Conservation (phyloP, 164 flowering plant genomes). For the Nymphaea colorata region DNA sequence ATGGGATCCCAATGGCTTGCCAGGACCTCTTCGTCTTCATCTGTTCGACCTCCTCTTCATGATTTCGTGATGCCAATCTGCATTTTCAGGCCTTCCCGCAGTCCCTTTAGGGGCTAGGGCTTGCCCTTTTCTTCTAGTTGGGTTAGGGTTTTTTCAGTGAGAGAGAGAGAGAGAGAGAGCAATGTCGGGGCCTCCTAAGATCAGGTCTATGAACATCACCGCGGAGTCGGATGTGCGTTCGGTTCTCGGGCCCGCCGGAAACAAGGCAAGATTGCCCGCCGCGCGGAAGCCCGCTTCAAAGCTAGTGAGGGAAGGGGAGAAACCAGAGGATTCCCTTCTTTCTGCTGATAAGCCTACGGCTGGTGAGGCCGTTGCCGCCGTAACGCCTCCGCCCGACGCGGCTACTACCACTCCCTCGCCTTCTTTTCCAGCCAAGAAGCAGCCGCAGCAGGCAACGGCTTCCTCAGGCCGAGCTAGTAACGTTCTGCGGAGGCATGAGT, state of each 20-base stretch:
- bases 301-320: constrained; percentile 33
- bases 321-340: constrained; percentile 7
- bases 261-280: constrained; percentile 31
- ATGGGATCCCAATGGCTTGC: no score
- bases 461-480: constrained; percentile 12
- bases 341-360: neutral
- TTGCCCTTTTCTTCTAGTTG: neutral
- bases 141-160: neutral
- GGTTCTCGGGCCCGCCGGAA: constrained; percentile 46
- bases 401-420: no score
- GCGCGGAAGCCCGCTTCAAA: constrained; percentile 34
- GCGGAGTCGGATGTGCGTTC: constrained; percentile 52
- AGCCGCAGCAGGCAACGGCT: constrained; percentile 8
- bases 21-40: neutral
- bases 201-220: constrained; percentile 45
- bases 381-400: constrained; percentile 7
- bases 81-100: neutral
- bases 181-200: constrained; percentile 59
- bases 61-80: neutral
- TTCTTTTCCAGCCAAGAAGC: constrained; percentile 4
- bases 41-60: neutral
- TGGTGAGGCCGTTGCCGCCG: constrained; percentile 18
- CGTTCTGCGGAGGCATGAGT: constrained; percentile 23
- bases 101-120: neutral
- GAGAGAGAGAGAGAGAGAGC: neutral